Evolutionary conservation across 768 basidiomycete genomes (phyloP), one percentile per base, ranked within the genome.

Genomic region (Collybiopsis confluens): DNA sequence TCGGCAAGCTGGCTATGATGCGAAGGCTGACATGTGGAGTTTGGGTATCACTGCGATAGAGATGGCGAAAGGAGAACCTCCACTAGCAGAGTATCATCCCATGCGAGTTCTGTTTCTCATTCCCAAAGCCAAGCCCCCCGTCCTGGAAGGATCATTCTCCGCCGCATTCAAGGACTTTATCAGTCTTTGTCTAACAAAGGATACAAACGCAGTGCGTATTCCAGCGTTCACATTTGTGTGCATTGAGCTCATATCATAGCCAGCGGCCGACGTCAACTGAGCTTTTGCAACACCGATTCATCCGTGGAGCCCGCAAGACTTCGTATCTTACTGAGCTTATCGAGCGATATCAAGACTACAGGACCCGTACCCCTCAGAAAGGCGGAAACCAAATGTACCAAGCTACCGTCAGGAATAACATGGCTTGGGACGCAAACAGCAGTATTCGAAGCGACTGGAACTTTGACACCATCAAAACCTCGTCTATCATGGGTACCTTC

Each of bases 31-130:
- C 68, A 87, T 98, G 77, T 98, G 96, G 96, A 94, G 91, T 65
- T 73, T 98, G 47, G 96, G 96, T 20, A 99, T 99, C 67, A 98
- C 96, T 1, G 94, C 93, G 51, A 97, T 98, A 46, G 96, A 98
- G 74, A 88, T 99, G 87, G 95, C 96, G 2, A 92, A 91, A 62
- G 97, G 97, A 41, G 94, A 98, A 62, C 97, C 97, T 0, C 97
- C 97, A 7, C 70, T 98, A 54, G 90, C 92, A 3, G 96, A 98
- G 67, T 96, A 98, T 67, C 97, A 98, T 64, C 97, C 95, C 0
- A 98, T 98, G 97, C 83, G 97, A 26, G 96, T 99, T 1, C 78
- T 99, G 51, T 98, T 98, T 75, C 77, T 98, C 45, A 99, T 98
- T 58, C 97, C 97, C 2, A 97, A 98, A 71, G 93, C 95, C 16